phyloP scores from a whole-genome alignment of 2,329 filamentous ascomycete genomes.

The Emmonsiellopsis sp. region DNA sequence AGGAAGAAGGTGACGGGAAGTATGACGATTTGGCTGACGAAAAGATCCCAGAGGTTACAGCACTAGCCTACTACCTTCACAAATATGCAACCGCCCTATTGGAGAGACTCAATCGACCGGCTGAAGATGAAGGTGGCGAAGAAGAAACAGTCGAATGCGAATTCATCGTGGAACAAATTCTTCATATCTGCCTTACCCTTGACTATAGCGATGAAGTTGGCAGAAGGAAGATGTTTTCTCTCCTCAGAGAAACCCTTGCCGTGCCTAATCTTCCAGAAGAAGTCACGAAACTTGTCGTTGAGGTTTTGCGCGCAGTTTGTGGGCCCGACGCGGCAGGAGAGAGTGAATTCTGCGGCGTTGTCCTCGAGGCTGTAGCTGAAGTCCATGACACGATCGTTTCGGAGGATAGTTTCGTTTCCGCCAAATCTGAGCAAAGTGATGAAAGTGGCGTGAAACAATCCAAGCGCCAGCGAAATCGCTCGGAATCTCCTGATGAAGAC shows the following conservation, averaged over 20 bases:
- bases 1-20: conserved; percentile 61
- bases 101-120: conserved; percentile 26
- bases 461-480: conserved; percentile 31
- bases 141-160: conserved; percentile 84
- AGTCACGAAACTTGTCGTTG: conserved; percentile 77
- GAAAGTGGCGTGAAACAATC: conserved; percentile 43
- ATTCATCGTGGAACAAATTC: conserved; percentile 89
- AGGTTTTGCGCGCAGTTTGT: conserved; percentile 75
- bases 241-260: conserved; percentile 77
- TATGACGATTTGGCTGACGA: conserved; percentile 73
- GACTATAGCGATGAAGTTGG: conserved; percentile 98
- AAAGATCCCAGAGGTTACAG: conserved; percentile 90
- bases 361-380: conserved; percentile 90
- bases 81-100: conserved; percentile 58
- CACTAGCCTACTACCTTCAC: conserved; percentile 77
- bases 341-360: conserved; percentile 42
- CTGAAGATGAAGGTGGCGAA: conserved; percentile 56
- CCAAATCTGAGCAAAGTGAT: conserved; percentile 71
- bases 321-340: conserved; percentile 46
- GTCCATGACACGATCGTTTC: conserved; percentile 84
- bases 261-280: conserved; percentile 85
- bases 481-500: conserved; percentile 46
- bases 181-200: conserved; percentile 82
- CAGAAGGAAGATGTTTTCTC: conserved; percentile 86
- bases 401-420: conserved; percentile 87